Evolutionary conservation across 2,329 filamentous ascomycete species (phyloP).

Genomic region (Phialophora chinensis): DNA sequence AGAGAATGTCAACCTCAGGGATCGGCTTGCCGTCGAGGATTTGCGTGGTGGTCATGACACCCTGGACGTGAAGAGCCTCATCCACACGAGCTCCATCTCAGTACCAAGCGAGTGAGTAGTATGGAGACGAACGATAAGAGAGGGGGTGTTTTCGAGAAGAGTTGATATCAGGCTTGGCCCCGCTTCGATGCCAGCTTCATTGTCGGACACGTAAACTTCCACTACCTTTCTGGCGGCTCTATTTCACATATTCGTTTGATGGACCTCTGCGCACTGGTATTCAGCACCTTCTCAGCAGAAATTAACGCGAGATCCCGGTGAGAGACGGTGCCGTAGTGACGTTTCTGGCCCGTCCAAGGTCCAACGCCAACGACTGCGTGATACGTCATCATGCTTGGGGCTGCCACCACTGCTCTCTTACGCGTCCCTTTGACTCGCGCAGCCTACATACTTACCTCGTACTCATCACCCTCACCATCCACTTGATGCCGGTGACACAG

Average conservation of each 20-base stretch:
- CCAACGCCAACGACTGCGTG: neutral
- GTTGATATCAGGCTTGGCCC: constrained; percentile 19
- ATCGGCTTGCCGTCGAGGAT: constrained; percentile 26
- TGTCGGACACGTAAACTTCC: too few relatives aligned
- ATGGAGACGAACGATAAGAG: neutral
- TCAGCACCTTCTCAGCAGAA: too few relatives aligned
- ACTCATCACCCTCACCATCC: neutral
- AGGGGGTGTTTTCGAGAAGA: neutral
- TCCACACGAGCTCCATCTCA: neutral
- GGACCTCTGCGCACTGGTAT: too few relatives aligned
- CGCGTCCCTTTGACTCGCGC: constrained; percentile 18
- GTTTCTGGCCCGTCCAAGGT: neutral
- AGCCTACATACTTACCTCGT: constrained; percentile 10
- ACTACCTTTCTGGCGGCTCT: too few relatives aligned
- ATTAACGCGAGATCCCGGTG: too few relatives aligned
- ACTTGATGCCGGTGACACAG: constrained; percentile 38
- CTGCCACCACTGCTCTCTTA: neutral
- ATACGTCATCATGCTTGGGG: constrained; percentile 7
- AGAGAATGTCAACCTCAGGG: constrained; percentile 54
- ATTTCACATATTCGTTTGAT: too few relatives aligned
- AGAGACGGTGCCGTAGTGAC: too few relatives aligned
- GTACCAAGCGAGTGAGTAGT: neutral
- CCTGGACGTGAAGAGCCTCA: neutral
- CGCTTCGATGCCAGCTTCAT: too few relatives aligned
- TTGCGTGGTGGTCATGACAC: constrained; percentile 17